A percentile compares a stretch with the other conserved stretches of the same genome.
phyloP scores from a whole-genome alignment of 139 green algal species.

The Chlamydomonas urium region DNA sequence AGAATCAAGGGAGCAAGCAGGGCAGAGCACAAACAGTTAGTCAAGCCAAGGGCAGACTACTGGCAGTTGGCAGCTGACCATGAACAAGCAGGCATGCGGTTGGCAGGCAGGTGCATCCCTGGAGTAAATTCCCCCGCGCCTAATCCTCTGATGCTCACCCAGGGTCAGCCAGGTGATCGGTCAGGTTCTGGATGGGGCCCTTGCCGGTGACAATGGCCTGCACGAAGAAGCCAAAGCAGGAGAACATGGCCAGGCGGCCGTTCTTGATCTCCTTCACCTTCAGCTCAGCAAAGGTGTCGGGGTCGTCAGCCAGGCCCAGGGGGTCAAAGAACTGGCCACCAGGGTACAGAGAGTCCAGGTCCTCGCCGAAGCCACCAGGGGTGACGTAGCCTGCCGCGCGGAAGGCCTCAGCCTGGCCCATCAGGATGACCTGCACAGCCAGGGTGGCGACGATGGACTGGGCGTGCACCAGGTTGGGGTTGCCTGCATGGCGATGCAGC shows the following conservation, averaged over 20 bases:
- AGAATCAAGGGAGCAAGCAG: too few relatives aligned
- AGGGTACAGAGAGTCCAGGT: constrained; percentile 79
- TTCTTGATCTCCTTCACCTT: constrained; percentile 64
- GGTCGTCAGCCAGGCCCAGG: constrained; percentile 56
- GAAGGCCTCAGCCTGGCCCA: constrained; percentile 72
- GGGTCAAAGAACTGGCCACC: constrained; percentile 22
- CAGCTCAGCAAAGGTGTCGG: constrained; percentile 84
- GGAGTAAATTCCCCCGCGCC: too few relatives aligned
- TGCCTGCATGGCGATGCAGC: constrained; percentile 20
- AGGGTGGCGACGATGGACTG: constrained; percentile 86
- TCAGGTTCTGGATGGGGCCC: constrained; percentile 54
- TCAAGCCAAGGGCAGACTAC: too few relatives aligned
- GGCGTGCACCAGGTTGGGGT: constrained; percentile 71
- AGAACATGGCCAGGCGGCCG: constrained; percentile 31
- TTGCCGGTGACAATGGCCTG: constrained; percentile 66
- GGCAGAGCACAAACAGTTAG: too few relatives aligned
- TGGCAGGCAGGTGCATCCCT: too few relatives aligned
- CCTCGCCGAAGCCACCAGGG: constrained; percentile 61
- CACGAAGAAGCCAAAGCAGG: constrained; percentile 66
- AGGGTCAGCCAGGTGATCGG: constrained; percentile 75
- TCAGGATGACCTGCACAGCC: constrained; percentile 77
- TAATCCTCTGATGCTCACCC: too few relatives aligned
- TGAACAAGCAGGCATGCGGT: too few relatives aligned
- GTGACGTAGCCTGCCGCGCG: constrained; percentile 76
- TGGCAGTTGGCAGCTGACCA: too few relatives aligned